Evolutionary conservation across 768 basidiomycete genomes (phyloP).

Genomic region (Suillus clintonianus): DNA sequence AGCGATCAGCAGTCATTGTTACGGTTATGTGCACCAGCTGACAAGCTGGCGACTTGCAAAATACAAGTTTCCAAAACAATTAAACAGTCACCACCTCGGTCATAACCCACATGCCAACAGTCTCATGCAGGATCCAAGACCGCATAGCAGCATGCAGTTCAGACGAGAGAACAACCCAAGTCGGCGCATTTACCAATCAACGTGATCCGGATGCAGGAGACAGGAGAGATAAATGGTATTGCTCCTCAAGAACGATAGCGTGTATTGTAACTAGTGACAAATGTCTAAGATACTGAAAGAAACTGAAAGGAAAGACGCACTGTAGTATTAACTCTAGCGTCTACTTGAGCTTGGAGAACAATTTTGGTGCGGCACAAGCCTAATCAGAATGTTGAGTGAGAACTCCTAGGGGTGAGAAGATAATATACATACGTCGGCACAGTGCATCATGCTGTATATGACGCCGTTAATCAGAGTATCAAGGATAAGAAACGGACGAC

Average conservation of each 20-base stretch:
- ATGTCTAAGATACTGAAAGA: neutral
- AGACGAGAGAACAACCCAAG: no score
- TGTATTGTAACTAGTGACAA: neutral
- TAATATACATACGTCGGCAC: constrained; percentile 68
- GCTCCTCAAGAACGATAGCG: neutral
- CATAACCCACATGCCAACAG: neutral
- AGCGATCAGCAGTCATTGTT: neutral
- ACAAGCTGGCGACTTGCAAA: neutral
- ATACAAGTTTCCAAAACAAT: neutral
- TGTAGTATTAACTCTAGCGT: neutral
- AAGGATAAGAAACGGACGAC: constrained; percentile 29
- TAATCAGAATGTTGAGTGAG: constrained; percentile 22
- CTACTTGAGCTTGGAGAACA: constrained; percentile 72
- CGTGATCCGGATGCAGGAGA: neutral
- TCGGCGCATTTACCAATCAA: no score
- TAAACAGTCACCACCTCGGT: neutral
- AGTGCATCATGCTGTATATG: constrained; percentile 81
- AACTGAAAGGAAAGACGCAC: neutral
- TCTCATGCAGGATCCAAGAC: neutral
- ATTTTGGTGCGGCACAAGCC: constrained; percentile 70
- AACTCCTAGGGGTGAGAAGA: neutral
- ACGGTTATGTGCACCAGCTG: neutral
- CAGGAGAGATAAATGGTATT: neutral
- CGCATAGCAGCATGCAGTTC: neutral
- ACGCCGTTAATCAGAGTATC: constrained; percentile 9